These are phyloP conservation scores for Quercus phellos DNA, from an alignment of 331 rosid species.

Conservation along the genomic window DNA sequence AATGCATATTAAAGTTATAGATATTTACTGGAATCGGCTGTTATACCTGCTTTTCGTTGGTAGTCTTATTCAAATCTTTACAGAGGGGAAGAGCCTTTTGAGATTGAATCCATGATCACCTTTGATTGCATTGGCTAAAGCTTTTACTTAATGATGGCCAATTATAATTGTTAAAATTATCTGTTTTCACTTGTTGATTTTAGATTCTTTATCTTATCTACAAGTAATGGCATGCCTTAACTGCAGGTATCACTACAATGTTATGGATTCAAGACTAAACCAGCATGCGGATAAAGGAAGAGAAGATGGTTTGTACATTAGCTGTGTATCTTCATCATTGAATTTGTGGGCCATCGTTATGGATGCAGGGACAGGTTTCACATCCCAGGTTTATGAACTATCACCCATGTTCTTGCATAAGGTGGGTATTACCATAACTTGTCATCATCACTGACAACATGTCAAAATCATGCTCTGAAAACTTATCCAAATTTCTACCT, in stretches of 20 bases:
- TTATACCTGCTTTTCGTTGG: background rate
- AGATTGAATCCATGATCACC: background rate
- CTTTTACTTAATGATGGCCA: background rate
- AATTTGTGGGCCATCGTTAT: constrained; percentile 41
- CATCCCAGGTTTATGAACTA: constrained; percentile 37
- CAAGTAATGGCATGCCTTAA: background rate
- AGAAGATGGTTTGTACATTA: constrained; percentile 39
- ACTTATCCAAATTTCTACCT: no score
- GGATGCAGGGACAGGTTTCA: constrained; percentile 42
- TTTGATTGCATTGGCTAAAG: background rate
- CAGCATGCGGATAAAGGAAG: constrained; percentile 44
- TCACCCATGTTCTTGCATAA: constrained; percentile 40
- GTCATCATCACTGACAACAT: background rate
- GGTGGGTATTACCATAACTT: constrained; percentile 21
- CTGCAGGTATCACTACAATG: constrained; percentile 44
- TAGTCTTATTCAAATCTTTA: background rate
- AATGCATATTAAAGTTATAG: background rate
- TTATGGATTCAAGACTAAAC: constrained; percentile 32
- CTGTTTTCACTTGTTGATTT: background rate
- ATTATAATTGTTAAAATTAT: background rate
- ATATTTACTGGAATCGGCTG: background rate
- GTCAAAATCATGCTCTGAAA: no score
- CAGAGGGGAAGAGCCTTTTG: background rate
- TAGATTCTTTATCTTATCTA: constrained; percentile 1
- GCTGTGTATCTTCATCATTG: constrained; percentile 35